Conservation (phyloP, 2,329 filamentous ascomycete species). For the Monosporascus sp. region DNA sequence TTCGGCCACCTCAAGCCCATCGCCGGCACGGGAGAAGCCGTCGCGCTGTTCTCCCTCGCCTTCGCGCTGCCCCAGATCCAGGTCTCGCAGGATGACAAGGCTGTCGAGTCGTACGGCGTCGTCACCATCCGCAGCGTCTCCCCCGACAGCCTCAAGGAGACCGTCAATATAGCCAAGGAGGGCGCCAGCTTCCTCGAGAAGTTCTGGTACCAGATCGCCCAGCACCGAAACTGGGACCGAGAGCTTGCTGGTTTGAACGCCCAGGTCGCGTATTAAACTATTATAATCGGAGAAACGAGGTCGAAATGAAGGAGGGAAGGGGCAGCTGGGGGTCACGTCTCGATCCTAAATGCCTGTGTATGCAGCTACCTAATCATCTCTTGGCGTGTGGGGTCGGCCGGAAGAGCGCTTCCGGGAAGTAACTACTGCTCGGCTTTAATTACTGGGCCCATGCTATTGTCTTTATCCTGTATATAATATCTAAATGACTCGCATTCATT, state of each 20-base stretch:
- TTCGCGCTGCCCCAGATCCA: constrained; percentile 38
- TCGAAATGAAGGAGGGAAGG: neutral
- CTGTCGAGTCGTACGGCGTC: constrained; percentile 70
- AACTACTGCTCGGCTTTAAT: no score
- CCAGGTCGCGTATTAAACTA: constrained; percentile 62
- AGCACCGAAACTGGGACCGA: constrained; percentile 69
- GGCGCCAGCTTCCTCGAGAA: constrained; percentile 65
- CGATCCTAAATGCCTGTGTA: no score
- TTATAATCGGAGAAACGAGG: neutral
- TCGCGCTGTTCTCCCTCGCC: constrained; percentile 53
- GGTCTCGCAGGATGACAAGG: constrained; percentile 40
- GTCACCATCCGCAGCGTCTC: constrained; percentile 57
- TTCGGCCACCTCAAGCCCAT: constrained; percentile 81
- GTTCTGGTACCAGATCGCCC: constrained; percentile 64
- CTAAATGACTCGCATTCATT: no score
- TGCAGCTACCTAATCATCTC: no score
- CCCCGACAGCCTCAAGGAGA: constrained; percentile 56
- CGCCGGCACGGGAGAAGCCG: constrained; percentile 68
- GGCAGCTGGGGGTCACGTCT: neutral
- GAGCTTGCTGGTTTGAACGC: constrained; percentile 66
- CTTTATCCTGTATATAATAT: no score
- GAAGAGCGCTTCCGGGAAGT: no score
- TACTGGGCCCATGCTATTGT: no score
- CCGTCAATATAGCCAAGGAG: constrained; percentile 59
- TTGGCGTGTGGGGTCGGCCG: no score